Evolutionary conservation across 805 yeast genomes (phyloP), one percentile per base, ranked within the genome.

Genomic region (Starmerella sp.): DNA sequence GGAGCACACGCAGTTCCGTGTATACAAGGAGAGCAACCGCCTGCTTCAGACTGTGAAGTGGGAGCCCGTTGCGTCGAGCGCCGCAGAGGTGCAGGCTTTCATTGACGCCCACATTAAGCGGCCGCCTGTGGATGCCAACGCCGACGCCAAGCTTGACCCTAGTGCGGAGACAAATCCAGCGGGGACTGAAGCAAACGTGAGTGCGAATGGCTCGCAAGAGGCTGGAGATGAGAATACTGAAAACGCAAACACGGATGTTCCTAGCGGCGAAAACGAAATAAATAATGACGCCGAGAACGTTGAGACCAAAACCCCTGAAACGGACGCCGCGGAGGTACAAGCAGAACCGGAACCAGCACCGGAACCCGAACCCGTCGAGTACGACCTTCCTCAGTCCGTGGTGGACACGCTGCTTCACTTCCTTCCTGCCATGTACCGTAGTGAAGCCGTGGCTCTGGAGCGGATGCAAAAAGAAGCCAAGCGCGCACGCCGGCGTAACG

Each of bases 1-100:
- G 41, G 68, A 65, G 48, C 68, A 65, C 31, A 66, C 72, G 8
- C 63, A 65, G 39, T 69, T 69, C 59, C 54, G 73, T 7, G 56
- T 71, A 3, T 70, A 66, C 57, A 51, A 62, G 6, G 66, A 68
- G 55, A 60, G 70, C 5, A 66, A 66, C 57, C 66, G 71, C 14
- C 60, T 62, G 22, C 57, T 67, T 41, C 51, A 63, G 13, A 54
- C 59, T 6, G 71, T 67, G 15, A 59, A 59, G 45, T 71, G 74
- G 74, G 56, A 58, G 36, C 61, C 70, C 1, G 65, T 71, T 6
- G 73, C 73, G 8, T 54, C 64, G 28, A 49, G 53, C 15, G 56
- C 55, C 9, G 60, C 55, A 6, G 69, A 67, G 52, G 56, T 69
- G 6, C 51, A 55, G 36, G 46, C 29, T 11, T 58, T 69, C 29